Conservation (phyloP, 2,329 filamentous ascomycete genomes). For the Apiospora marii region DNA sequence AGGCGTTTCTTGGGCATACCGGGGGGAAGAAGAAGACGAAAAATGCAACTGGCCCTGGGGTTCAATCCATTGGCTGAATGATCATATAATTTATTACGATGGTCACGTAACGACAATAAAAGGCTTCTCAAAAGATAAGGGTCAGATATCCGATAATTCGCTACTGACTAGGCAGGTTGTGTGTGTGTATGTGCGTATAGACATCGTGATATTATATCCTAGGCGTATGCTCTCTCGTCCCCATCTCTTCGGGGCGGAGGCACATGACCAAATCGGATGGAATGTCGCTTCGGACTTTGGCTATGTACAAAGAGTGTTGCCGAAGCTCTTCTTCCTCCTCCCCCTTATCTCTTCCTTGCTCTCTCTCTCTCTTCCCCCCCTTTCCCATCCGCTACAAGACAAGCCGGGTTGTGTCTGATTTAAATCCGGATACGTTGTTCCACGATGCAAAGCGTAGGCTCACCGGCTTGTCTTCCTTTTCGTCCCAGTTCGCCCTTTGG, state of each 20-base stretch:
- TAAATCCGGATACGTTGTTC: not conserved
- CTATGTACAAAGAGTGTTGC: constrained; percentile 21
- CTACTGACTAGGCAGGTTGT: not conserved
- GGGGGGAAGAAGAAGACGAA: not conserved
- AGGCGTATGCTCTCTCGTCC: not conserved
- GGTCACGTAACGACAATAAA: not conserved
- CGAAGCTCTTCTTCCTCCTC: not conserved
- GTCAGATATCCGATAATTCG: not conserved
- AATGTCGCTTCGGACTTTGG: constrained; percentile 19
- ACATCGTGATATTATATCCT: constrained; percentile 20
- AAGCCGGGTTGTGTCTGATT: not conserved
- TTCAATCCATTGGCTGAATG: not conserved
- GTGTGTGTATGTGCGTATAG: constrained; percentile 9
- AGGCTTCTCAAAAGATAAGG: not conserved
- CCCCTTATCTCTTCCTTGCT: not conserved
- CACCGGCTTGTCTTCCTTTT: not conserved
- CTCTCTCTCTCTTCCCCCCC: not conserved
- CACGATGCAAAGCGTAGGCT: not conserved
- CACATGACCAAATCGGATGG: constrained; percentile 3
- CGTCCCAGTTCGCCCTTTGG: not conserved
- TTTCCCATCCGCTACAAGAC: not conserved
- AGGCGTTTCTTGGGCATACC: not conserved
- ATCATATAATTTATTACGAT: not conserved
- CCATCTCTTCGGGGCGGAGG: not conserved
- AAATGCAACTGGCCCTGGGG: not conserved